Percentiles rank a stretch among this genome's conserved stretches.
phyloP scores from a whole-genome alignment of 768 basidiomycete species.

The Albatrellus ellisii region DNA sequence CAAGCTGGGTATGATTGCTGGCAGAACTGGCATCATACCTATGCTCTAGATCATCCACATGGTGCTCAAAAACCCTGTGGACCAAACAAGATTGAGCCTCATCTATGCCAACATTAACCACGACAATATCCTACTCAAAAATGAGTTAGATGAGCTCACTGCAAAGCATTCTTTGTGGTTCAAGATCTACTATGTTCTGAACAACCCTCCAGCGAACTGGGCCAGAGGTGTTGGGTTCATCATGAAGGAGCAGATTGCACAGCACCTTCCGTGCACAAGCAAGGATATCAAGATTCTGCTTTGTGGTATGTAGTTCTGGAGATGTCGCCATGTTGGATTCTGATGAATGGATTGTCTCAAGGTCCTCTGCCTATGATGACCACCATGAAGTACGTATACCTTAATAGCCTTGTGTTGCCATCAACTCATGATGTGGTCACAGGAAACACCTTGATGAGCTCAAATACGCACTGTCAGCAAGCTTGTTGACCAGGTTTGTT shows the following conservation, averaged over 20 bases:
- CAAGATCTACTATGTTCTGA: constrained; percentile 82
- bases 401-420: constrained; percentile 6
- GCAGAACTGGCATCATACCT: constrained; percentile 96
- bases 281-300: constrained; percentile 75
- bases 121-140: constrained; percentile 86
- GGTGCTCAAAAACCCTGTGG: constrained; percentile 78
- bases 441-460: constrained; percentile 87
- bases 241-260: constrained; percentile 80
- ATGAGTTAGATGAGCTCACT: constrained; percentile 74
- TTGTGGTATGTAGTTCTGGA: constrained; percentile 42
- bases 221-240: constrained; percentile 87
- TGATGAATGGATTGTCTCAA: constrained; percentile 16
- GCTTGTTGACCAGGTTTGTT: constrained; percentile 67
- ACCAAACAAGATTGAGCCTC: constrained; percentile 71
- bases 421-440: constrained; percentile 19
- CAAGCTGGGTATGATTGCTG: constrained; percentile 93
- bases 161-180: constrained; percentile 52
- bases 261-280: constrained; percentile 54
- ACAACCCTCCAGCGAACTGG: constrained; percentile 87
- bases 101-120: constrained; percentile 94
- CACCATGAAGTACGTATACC: constrained; percentile 63
- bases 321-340: background rate
- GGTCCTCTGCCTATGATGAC: constrained; percentile 66
- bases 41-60: constrained; percentile 98
- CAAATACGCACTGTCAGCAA: constrained; percentile 86